Base-by-base conservation (phyloP, 805 yeast species). In the Metschnikowia reukaufii region DNA sequence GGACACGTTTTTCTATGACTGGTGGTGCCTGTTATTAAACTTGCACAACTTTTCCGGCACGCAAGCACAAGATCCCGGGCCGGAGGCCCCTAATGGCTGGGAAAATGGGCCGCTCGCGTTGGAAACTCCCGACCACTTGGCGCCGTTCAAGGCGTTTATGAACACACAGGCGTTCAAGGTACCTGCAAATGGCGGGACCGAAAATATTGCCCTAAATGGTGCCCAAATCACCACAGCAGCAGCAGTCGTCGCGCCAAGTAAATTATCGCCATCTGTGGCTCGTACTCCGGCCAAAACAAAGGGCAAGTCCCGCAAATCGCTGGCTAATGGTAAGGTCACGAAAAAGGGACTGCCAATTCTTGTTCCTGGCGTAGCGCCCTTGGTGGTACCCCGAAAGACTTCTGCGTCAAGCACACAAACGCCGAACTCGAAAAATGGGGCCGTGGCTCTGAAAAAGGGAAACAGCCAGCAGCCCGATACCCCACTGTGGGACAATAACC, bases 1-100 rank as follows among this genome's bases (percentile, higher is more conserved):
- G 13, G 51, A 47, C 40, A 32, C 43, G 15, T 39, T 41, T 15
- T 34, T 52, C 20, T 44, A 42, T 23, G 54, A 50, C 15, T 52
- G 51, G 51, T 52, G 56, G 56, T 47, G 48, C 35, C 50, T 47
- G 36, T 36, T 52, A 39, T 39, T 49, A 47, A 44, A 34, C 34
- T 29, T 43, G 25, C 49, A 49, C 36, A 40, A 31, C 36, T 36
- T 31, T 18, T 20, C 42, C 17, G 41, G 36, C 4, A 27, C 23
- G 6, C 34, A 19, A 21, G 37, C 37, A 3, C 36, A 15, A 17
- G 23, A 4, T 6, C 39, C 25, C 1, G 18, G 15, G 13, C 23
- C 13, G 12, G 13, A 7, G 9, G 18, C 29, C 36, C 7, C 10
- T 6, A n/a, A 8, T 4, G 18, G 33, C 17, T 37, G 42, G 46